Conservation (phyloP, 176 grass and related monocot genomes). For the Triticum dicoccoides region DNA sequence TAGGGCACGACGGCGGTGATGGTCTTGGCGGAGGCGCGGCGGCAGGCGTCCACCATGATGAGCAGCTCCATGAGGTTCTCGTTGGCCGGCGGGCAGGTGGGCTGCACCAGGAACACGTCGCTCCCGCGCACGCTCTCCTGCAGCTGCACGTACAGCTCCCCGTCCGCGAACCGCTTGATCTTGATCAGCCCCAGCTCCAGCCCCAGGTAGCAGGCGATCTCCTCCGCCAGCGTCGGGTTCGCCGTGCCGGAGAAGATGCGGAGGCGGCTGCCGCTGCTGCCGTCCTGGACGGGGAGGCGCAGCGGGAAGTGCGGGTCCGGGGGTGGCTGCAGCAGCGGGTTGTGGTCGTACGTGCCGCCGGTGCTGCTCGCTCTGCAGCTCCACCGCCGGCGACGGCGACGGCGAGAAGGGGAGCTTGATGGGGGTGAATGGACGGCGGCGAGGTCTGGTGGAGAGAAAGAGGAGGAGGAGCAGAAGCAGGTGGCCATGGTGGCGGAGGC, state of each 20-base stretch:
- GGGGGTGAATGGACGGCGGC: not conserved
- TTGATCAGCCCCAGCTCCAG: slow-evolving; percentile 65
- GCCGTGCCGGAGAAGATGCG: slow-evolving; percentile 87
- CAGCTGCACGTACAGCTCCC: slow-evolving; percentile 83
- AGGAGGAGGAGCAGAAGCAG: not conserved
- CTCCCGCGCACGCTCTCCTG: slow-evolving; percentile 81
- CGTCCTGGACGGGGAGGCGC: not conserved
- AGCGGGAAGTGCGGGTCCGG: not conserved
- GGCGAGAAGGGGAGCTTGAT: no score
- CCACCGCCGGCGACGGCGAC: not conserved
- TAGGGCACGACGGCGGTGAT: slow-evolving; percentile 80
- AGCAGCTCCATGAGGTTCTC: slow-evolving; percentile 91
- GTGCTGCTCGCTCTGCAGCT: not conserved
- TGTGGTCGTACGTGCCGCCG: slow-evolving; percentile 8
- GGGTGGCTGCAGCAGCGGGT: not conserved
- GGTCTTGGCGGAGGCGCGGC: slow-evolving; percentile 79
- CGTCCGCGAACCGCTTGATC: slow-evolving; percentile 78
- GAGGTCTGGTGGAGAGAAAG: not conserved
- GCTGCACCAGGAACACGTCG: slow-evolving; percentile 80
- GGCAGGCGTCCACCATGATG: slow-evolving; percentile 82
- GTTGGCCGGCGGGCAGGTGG: slow-evolving; percentile 78
- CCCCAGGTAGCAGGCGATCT: slow-evolving; percentile 64
- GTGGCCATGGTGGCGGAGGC: not conserved
- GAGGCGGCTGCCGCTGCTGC: not conserved
- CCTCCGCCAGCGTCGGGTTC: slow-evolving; percentile 65